Conservation (phyloP, 768 basidiomycete species). For the Mrakia frigida region DNA sequence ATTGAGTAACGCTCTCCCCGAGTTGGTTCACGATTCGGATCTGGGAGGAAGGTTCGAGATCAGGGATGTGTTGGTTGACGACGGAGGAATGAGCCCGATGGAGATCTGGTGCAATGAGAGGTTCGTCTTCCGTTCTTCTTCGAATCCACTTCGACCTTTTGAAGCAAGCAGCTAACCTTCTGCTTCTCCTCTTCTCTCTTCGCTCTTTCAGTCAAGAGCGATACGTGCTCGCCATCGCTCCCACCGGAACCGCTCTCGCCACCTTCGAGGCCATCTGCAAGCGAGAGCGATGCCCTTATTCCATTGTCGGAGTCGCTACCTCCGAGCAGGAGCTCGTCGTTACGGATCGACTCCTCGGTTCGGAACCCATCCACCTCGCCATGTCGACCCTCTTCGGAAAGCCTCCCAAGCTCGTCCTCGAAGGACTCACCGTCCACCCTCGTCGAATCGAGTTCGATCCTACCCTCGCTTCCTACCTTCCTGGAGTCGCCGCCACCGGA, state of each 20-base stretch:
- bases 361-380: conserved; percentile 76
- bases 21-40: conserved; percentile 92
- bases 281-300: conserved; percentile 89
- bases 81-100: conserved; percentile 94
- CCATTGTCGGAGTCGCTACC: conserved; percentile 83
- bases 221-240: conserved; percentile 85
- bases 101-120: conserved; percentile 99
- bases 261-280: conserved; percentile 70
- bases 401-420: conserved; percentile 81
- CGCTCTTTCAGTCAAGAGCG: conserved; percentile 64
- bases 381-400: conserved; percentile 98
- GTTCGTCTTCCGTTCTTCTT: not conserved
- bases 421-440: conserved; percentile 54
- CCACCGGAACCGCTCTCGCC: conserved; percentile 52
- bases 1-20: conserved; percentile 90
- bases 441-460: conserved; percentile 60
- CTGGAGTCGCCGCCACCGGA: conserved; percentile 43
- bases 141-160: not conserved
- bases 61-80: conserved; percentile 83
- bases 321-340: conserved; percentile 75
- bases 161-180: no score
- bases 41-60: conserved; percentile 91
- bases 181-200: not conserved
- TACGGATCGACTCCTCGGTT: conserved; percentile 72
- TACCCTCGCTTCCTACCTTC: conserved; percentile 61